These are phyloP conservation scores for Penicillium paxilli DNA, from an alignment of 495 filamentous ascomycete species.

Conservation along the genomic window DNA sequence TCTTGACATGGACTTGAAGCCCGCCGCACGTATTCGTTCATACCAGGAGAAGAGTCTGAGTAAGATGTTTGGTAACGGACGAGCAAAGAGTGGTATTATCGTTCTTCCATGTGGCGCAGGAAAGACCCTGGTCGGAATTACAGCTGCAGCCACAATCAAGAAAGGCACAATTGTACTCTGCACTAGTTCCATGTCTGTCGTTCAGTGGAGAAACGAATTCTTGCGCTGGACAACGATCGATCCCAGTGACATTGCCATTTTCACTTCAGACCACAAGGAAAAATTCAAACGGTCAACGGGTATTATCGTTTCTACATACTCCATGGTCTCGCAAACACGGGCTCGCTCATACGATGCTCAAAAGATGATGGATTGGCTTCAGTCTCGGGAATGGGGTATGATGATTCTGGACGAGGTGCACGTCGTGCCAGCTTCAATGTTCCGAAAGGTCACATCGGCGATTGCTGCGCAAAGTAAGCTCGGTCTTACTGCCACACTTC, in stretches of 20 bases:
- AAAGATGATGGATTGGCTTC: conserved; percentile 98
- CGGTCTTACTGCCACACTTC: conserved; percentile 91
- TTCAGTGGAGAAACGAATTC: conserved; percentile 96
- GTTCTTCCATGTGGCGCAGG: conserved; percentile 96
- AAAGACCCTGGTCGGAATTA: conserved; percentile 96
- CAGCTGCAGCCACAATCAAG: conserved; percentile 94
- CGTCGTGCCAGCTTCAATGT: conserved; percentile 95
- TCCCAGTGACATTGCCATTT: conserved; percentile 88
- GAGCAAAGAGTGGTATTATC: conserved; percentile 96
- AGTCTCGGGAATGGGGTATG: conserved; percentile 91
- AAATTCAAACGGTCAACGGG: conserved; percentile 87
- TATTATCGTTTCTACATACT: conserved; percentile 96
- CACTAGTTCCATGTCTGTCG: conserved; percentile 95
- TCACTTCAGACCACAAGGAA: conserved; percentile 91
- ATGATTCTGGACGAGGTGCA: conserved; percentile 99
- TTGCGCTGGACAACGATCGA: conserved; percentile 98
- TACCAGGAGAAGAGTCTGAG: conserved; percentile 97
- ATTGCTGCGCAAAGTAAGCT: conserved; percentile 96
- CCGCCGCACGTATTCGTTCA: conserved; percentile 30
- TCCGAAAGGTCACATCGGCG: conserved; percentile 84
- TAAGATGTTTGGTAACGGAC: conserved; percentile 99
- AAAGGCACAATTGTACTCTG: conserved; percentile 95
- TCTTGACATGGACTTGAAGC: conserved; percentile 87
- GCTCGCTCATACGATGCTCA: conserved; percentile 87
- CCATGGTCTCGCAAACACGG: conserved; percentile 91